A percentile compares a stretch with the other conserved stretches of the same genome.
Evolutionary conservation across 2,329 filamentous ascomycete species (phyloP).

Genomic region (Hysterium pulicare): DNA sequence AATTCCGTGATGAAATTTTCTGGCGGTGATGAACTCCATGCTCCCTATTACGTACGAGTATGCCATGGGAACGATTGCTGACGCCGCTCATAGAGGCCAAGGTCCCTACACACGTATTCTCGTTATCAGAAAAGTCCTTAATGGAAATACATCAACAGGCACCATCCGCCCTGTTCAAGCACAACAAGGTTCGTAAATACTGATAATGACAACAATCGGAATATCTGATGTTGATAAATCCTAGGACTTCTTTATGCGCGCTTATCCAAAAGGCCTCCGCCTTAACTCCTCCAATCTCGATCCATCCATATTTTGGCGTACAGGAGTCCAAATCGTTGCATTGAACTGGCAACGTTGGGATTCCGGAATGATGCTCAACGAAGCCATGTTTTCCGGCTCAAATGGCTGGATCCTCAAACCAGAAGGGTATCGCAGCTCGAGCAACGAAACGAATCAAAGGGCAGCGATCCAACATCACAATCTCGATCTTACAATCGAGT

Average conservation of each 20-base stretch:
- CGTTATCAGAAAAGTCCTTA: slow-evolving; percentile 59
- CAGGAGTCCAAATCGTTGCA: slow-evolving; percentile 85
- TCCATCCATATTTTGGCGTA: slow-evolving; percentile 79
- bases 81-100: slow-evolving; percentile 34
- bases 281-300: slow-evolving; percentile 85
- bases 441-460: slow-evolving; percentile 36
- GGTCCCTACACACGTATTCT: slow-evolving; percentile 62
- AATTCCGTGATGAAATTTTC: too few relatives aligned
- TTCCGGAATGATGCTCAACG: slow-evolving; percentile 92
- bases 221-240: neutral
- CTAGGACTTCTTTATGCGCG: slow-evolving; percentile 71
- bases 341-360: slow-evolving; percentile 93
- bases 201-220: neutral
- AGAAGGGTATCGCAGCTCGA: slow-evolving; percentile 59
- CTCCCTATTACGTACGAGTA: too few relatives aligned
- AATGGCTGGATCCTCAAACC: slow-evolving; percentile 86
- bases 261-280: slow-evolving; percentile 79
- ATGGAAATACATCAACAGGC: slow-evolving; percentile 63
- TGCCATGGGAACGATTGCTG: neutral
- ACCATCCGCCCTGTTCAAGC: slow-evolving; percentile 64
- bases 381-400: slow-evolving; percentile 82
- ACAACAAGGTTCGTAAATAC: slow-evolving; percentile 57
- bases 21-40: too few relatives aligned
- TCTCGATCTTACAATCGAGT: slow-evolving; percentile 66
- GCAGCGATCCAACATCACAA: slow-evolving; percentile 50